Conservation (phyloP, 306 rosid species). For the Begonia peltatifolia region DNA sequence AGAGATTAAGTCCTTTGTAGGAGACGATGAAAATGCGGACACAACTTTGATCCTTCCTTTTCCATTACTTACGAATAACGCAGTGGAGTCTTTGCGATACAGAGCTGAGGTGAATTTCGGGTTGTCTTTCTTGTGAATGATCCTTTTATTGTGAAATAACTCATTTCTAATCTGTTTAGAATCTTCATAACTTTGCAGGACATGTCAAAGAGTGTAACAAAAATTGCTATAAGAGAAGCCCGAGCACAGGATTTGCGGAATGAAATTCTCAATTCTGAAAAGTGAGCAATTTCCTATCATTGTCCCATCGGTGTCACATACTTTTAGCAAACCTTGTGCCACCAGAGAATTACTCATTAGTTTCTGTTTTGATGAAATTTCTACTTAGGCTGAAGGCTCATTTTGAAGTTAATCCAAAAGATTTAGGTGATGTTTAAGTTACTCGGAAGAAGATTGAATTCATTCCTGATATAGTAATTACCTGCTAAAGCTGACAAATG, state of each 20-base stretch:
- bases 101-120: conserved; percentile 72
- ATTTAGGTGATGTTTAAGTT: conserved; percentile 43
- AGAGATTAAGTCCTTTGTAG: conserved; percentile 56
- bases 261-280: conserved; percentile 84
- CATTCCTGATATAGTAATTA: too few species aligned
- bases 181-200: conserved; percentile 32
- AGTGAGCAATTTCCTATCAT: conserved; percentile 36
- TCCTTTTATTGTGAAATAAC: neutral
- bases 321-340: conserved; percentile 3
- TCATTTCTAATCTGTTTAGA: neutral
- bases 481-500: too few species aligned
- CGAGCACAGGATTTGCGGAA: conserved; percentile 89
- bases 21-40: conserved; percentile 48
- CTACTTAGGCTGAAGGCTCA: conserved; percentile 57
- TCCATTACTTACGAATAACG: conserved; percentile 59
- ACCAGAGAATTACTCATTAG: neutral
- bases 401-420: conserved; percentile 61
- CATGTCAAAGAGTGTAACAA: conserved; percentile 77
- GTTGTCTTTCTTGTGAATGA: neutral
- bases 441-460: conserved; percentile 3
- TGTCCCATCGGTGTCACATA: neutral
- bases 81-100: conserved; percentile 82
- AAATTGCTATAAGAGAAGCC: conserved; percentile 68
- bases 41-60: conserved; percentile 44
- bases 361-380: conserved; percentile 3